These are phyloP conservation scores for Cystofilobasidium capitatum DNA, from an alignment of 768 basidiomycete genomes.

Conservation along the genomic window DNA sequence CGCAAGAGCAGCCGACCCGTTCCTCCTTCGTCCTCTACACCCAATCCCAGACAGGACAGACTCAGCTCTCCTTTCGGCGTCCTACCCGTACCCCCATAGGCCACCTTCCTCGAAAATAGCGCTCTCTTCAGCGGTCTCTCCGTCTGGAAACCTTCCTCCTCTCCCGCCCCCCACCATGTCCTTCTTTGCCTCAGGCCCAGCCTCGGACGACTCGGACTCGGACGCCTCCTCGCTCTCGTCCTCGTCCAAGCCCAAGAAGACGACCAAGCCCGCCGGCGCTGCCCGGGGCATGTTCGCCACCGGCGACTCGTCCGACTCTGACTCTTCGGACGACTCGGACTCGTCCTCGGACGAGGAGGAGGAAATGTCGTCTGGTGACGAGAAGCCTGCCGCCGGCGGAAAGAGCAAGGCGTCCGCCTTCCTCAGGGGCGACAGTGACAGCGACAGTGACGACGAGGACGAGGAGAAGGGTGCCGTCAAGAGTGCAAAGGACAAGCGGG, in stretches of 20 bases:
- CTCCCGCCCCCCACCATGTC: conserved; percentile 11
- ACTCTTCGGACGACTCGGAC: conserved; percentile 13
- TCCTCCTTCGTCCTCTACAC: too few relatives aligned
- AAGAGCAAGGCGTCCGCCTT: conserved; percentile 24
- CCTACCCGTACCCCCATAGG: too few relatives aligned
- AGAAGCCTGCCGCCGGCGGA: conserved; percentile 14
- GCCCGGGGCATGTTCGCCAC: conserved; percentile 27
- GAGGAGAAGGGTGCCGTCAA: conserved; percentile 27
- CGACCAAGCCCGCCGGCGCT: conserved; percentile 1
- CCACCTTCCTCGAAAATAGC: too few relatives aligned
- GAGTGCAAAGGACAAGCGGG: conserved; percentile 30
- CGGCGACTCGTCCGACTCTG: conserved; percentile 24
- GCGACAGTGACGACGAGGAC: conserved; percentile 10
- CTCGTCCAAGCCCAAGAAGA: conserved; percentile 4
- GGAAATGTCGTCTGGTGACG: conserved; percentile 23
- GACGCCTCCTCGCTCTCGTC: conserved; percentile 22
- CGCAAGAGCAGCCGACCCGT: too few relatives aligned
- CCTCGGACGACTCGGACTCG: conserved; percentile 26
- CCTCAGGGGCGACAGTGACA: conserved; percentile 19
- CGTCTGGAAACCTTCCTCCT: background rate
- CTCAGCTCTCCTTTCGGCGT: too few relatives aligned
- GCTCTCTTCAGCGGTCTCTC: background rate
- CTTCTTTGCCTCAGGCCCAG: conserved; percentile 24
- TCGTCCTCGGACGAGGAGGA: conserved; percentile 25
- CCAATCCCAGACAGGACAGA: too few relatives aligned